phyloP scores from a whole-genome alignment of 495 filamentous ascomycete genomes.

The Neurospora sp. region DNA sequence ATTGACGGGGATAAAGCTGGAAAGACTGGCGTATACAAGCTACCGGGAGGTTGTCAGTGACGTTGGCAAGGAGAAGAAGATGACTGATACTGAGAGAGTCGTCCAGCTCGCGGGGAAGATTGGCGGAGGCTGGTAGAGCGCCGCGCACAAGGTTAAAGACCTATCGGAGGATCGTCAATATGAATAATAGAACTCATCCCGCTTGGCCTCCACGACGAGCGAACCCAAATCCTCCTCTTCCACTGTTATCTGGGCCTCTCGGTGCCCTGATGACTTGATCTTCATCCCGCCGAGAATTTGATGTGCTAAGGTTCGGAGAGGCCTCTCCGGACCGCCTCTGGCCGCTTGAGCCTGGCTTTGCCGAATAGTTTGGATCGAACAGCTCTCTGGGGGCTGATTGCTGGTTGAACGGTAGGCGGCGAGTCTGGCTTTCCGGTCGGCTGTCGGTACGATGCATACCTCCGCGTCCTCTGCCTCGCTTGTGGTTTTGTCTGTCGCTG shows the following conservation, averaged over 20 bases:
- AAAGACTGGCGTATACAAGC: slow-evolving; percentile 70
- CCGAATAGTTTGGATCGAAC: slow-evolving; percentile 64
- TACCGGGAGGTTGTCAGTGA: slow-evolving; percentile 91
- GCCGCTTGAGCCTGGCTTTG: slow-evolving; percentile 44
- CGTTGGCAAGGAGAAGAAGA: slow-evolving; percentile 63
- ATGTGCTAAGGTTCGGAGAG: slow-evolving; percentile 30
- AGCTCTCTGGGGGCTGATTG: slow-evolving; percentile 35
- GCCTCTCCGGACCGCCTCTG: slow-evolving; percentile 46
- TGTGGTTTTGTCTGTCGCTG: slow-evolving; percentile 9
- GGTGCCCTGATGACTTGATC: slow-evolving; percentile 53
- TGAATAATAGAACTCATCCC: slow-evolving; percentile 20
- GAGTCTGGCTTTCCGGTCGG: slow-evolving; percentile 14
- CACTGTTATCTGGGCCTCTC: slow-evolving; percentile 64
- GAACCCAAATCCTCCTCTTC: slow-evolving; percentile 60
- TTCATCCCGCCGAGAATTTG: slow-evolving; percentile 37
- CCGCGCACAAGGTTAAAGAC: slow-evolving; percentile 6
- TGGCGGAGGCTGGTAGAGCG: slow-evolving; percentile 78
- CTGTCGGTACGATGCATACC: slow-evolving; percentile 5
- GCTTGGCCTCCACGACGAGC: slow-evolving; percentile 27
- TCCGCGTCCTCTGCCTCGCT: background rate
- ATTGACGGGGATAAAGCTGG: slow-evolving; percentile 56
- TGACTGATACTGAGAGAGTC: slow-evolving; percentile 65
- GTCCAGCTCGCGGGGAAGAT: slow-evolving; percentile 86
- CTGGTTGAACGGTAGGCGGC: slow-evolving; percentile 7
- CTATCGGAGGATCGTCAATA: background rate